phyloP scores from a whole-genome alignment of 1,284 basidiomycete genomes.

The Sparassis latifolia region DNA sequence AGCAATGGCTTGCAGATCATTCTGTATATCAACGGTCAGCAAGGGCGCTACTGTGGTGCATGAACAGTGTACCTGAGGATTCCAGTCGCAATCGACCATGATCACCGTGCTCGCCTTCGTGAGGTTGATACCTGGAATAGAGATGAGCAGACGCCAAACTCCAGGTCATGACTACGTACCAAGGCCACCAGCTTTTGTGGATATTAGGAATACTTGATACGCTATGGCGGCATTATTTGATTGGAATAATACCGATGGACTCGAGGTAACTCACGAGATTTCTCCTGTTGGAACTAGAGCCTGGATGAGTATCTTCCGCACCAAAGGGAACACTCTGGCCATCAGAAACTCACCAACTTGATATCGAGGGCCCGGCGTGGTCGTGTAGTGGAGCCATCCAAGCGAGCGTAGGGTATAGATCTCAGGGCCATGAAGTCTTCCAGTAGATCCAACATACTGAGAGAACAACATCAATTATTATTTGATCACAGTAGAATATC shows the following conservation, averaged over 20 bases:
- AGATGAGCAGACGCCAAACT: background rate
- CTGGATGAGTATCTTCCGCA: background rate
- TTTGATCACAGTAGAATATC: background rate
- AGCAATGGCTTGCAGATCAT: slow-evolving; percentile 85
- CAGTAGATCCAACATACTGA: slow-evolving; percentile 75
- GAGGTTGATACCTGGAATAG: slow-evolving; percentile 60
- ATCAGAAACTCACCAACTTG: slow-evolving; percentile 33
- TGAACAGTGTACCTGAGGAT: slow-evolving; percentile 43
- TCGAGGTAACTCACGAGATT: slow-evolving; percentile 35
- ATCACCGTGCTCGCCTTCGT: slow-evolving; percentile 81
- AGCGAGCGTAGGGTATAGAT: slow-evolving; percentile 66
- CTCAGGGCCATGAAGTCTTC: slow-evolving; percentile 79
- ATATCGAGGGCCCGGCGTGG: slow-evolving; percentile 52
- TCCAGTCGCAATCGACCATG: slow-evolving; percentile 72
- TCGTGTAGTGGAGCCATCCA: slow-evolving; percentile 61
- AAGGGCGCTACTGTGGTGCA: background rate
- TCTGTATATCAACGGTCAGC: slow-evolving; percentile 33
- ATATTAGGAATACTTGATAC: slow-evolving; percentile 77
- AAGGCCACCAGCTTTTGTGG: slow-evolving; percentile 83
- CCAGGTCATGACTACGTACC: slow-evolving; percentile 34
- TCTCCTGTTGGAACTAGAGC: slow-evolving; percentile 49
- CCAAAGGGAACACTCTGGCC: no score
- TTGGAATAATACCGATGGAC: no score
- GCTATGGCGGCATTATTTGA: slow-evolving; percentile 30
- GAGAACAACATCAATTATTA: slow-evolving; percentile 22